phyloP scores from a whole-genome alignment of 2,329 filamentous ascomycete genomes.

The Cladosporium sp. region DNA sequence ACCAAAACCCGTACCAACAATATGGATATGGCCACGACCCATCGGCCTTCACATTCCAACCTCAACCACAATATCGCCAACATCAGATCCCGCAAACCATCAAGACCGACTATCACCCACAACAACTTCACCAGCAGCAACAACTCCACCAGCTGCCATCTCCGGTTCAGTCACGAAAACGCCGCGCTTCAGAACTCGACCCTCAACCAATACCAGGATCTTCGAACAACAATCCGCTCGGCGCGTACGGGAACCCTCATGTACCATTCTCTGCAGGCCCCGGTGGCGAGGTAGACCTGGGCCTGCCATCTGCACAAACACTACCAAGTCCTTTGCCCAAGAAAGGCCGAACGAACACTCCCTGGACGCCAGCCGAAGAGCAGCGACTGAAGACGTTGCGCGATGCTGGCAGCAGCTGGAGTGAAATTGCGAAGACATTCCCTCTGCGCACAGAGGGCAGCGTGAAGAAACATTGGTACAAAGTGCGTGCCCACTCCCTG shows the following conservation, averaged over 20 bases:
- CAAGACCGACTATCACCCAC: constrained; percentile 23
- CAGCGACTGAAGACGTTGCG: constrained; percentile 90
- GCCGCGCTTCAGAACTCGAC: constrained; percentile 38
- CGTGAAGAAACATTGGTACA: constrained; percentile 99
- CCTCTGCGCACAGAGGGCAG: constrained; percentile 92
- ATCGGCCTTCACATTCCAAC: constrained; percentile 30
- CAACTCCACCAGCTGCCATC: constrained; percentile 34
- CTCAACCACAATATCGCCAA: constrained; percentile 29
- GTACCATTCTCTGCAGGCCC: constrained; percentile 29
- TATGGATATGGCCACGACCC: constrained; percentile 35
- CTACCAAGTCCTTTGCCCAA: constrained; percentile 61
- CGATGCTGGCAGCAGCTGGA: constrained; percentile 91
- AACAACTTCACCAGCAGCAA: constrained; percentile 36
- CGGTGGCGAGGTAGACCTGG: constrained; percentile 19
- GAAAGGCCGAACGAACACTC: constrained; percentile 97
- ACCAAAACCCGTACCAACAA: constrained; percentile 31
- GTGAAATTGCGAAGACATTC: constrained; percentile 98
- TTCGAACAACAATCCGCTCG: constrained; percentile 31
- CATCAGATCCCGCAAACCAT: constrained; percentile 27
- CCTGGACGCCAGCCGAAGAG: constrained; percentile 95
- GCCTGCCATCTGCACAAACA: constrained; percentile 34
- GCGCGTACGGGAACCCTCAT: constrained; percentile 31
- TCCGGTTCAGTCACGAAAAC: constrained; percentile 38
- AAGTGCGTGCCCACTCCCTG: constrained; percentile 56
- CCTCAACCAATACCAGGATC: constrained; percentile 32